Percentiles rank a stretch among this genome's conserved stretches.
Conservation (phyloP, 306 rosid genomes). For the Vigna trinervia region DNA sequence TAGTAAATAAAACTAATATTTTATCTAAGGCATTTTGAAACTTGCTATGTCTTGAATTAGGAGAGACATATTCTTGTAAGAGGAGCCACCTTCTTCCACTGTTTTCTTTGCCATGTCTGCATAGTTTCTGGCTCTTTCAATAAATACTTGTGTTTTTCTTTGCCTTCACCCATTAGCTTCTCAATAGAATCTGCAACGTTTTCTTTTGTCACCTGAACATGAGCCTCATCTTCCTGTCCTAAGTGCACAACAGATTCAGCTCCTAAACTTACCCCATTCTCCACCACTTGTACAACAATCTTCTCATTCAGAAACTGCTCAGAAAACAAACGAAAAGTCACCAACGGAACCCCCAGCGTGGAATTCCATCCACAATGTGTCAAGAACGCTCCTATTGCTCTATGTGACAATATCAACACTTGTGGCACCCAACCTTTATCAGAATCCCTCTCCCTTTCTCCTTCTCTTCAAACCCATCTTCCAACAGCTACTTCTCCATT, state of each 20-base stretch:
- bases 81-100: conserved; percentile 53
- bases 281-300: conserved; percentile 44
- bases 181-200: conserved; percentile 48
- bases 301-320: conserved; percentile 63
- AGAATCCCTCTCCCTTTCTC: conserved; percentile 50
- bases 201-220: conserved; percentile 47
- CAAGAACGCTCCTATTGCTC: conserved; percentile 53
- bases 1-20: too few species aligned
- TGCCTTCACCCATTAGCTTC: conserved; percentile 48
- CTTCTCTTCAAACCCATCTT: conserved; percentile 55
- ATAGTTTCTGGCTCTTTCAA: conserved; percentile 40
- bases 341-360: conserved; percentile 50
- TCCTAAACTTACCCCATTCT: conserved; percentile 45
- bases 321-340: conserved; percentile 55
- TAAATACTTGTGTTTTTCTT: conserved; percentile 41
- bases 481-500: conserved; percentile 50
- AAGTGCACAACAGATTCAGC: conserved; percentile 36
- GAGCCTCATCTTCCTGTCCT: conserved; percentile 49
- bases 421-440: conserved; percentile 67
- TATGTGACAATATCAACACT: conserved; percentile 57
- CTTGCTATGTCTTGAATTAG: too few species aligned
- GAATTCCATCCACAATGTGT: conserved; percentile 77
- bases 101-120: conserved; percentile 47
- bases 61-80: conserved; percentile 31
- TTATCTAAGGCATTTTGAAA: too few species aligned